Conservation (phyloP, 1,284 basidiomycete genomes). For the Microbotryum silenes-acaulis region DNA sequence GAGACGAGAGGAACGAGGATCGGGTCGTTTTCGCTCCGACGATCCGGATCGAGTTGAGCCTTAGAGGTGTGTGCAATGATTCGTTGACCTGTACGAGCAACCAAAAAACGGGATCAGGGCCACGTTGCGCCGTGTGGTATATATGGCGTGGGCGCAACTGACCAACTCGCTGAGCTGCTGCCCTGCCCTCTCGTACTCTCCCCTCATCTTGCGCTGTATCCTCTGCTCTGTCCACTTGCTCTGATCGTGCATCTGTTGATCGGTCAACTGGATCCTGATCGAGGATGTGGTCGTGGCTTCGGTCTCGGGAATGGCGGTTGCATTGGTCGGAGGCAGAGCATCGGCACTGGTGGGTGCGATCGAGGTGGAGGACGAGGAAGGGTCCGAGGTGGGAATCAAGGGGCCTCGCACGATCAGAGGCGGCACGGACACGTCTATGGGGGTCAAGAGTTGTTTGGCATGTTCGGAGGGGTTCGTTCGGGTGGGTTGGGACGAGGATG, state of each 20-base stretch:
- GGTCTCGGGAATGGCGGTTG: neutral
- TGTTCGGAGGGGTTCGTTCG: conserved; percentile 10
- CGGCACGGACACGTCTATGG: conserved; percentile 5
- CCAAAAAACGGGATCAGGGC: conserved; percentile 1
- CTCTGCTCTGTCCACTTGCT: conserved; percentile 62
- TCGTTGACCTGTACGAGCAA: conserved; percentile 51
- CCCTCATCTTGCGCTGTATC: conserved; percentile 56
- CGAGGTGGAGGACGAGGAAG: neutral
- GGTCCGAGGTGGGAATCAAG: conserved; percentile 7
- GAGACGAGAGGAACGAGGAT: conserved; percentile 64
- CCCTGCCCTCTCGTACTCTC: conserved; percentile 68
- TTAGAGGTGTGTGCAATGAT: conserved; percentile 55
- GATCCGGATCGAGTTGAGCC: conserved; percentile 67
- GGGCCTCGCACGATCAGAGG: conserved; percentile 11
- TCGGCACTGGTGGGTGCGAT: neutral
- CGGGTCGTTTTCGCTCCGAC: conserved; percentile 68
- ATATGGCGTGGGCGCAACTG: conserved; percentile 30
- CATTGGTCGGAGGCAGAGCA: neutral
- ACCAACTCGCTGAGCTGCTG: conserved; percentile 63
- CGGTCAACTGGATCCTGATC: conserved; percentile 21
- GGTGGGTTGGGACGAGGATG: too few relatives aligned
- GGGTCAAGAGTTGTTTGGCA: conserved; percentile 5
- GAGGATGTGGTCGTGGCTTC: neutral
- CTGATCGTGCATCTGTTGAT: conserved; percentile 47
- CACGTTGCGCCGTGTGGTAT: too few relatives aligned